Percentiles rank a stretch among this genome's conserved stretches.
Evolutionary conservation across 768 basidiomycete species (phyloP).

Genomic region (Panaeolus cyanescens): DNA sequence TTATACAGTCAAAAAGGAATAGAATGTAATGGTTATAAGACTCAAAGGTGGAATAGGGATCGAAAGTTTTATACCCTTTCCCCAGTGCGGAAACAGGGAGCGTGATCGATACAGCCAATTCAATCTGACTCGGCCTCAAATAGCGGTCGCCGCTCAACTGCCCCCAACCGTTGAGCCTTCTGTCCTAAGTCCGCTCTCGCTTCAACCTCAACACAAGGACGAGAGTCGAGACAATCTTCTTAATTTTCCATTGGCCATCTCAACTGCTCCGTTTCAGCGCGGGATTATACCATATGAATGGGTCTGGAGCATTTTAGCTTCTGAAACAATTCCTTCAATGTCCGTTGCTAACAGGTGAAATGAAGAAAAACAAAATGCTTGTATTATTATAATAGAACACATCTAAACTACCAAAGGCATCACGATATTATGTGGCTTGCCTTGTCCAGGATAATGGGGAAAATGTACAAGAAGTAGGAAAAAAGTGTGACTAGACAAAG

Average conservation of each 20-base stretch:
- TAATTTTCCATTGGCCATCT: not conserved
- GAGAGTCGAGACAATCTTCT: not conserved
- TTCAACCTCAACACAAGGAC: not conserved
- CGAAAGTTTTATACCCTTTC: not conserved
- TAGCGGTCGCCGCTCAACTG: not conserved
- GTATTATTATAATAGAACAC: conserved; percentile 1
- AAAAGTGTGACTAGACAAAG: conserved; percentile 1
- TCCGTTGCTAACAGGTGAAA: not conserved
- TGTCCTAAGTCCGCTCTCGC: conserved; percentile 1
- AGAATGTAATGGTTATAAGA: not conserved
- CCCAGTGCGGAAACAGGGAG: not conserved
- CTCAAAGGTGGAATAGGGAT: not conserved
- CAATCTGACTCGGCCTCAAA: conserved; percentile 2
- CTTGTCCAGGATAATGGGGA: conserved; percentile 1
- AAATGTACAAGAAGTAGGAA: conserved; percentile 1
- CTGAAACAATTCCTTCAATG: not conserved
- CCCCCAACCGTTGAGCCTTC: not conserved
- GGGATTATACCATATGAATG: not conserved
- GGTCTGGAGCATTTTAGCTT: not conserved
- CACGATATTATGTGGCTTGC: not conserved
- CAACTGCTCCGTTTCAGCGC: not conserved
- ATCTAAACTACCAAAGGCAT: conserved; percentile 2
- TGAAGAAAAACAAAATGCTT: not conserved
- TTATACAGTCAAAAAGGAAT: no score
- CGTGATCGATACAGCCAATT: not conserved